Evolutionary conservation across 2,329 filamentous ascomycete genomes (phyloP), one percentile per base, ranked within the genome.

Genomic region (Verticillium tricorpus): DNA sequence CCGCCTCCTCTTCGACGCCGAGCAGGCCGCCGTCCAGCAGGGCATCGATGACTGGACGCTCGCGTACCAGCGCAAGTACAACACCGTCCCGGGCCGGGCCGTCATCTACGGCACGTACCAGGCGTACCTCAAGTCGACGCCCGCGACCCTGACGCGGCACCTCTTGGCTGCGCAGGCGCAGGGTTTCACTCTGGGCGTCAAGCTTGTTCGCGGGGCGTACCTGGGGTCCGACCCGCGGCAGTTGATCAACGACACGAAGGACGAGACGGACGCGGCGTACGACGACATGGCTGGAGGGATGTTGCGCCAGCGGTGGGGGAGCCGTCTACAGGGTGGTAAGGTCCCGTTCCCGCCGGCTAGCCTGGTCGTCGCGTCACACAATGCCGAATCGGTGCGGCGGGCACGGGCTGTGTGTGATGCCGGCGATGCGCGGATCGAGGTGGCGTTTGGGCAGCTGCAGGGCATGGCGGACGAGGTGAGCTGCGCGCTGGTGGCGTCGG

Each of bases 391-490:
- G 4, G 89, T 96, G 9, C 77, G 80, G 28, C 80, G 77, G 57
- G 84, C 84, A 15, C 82, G 82, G 28, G 77, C 76, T 14, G 74
- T 88, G 31, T 78, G 84, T 62, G 80, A 81, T 67, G 78, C 64
- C 3, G 78, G 78, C 14, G 70, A 69, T 9, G 77, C 77, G 64
- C 75, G 75, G 69, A 76, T 74, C 0, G 71, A 72, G 28, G 69
- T 79, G 54, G 73, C 75, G 0, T 80, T 78, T 56, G 67, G 70
- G 3, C 71, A 74, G 40, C 65, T 69, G 17, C 64, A 67, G 58
- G 65, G 94, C 50, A 98, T 98, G 94, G 94, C 94, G 1, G 94
- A 98, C 68, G 93, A 97, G 72, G 87, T 98, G 59, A 92, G 89
- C 72, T 88, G 85, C 71, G 85, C 87, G 71, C 76, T 89, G 15